Evolutionary conservation across 208 protist species (phyloP), one percentile per base, ranked within the genome.

Genomic region (Acanthamoeba triangularis): DNA sequence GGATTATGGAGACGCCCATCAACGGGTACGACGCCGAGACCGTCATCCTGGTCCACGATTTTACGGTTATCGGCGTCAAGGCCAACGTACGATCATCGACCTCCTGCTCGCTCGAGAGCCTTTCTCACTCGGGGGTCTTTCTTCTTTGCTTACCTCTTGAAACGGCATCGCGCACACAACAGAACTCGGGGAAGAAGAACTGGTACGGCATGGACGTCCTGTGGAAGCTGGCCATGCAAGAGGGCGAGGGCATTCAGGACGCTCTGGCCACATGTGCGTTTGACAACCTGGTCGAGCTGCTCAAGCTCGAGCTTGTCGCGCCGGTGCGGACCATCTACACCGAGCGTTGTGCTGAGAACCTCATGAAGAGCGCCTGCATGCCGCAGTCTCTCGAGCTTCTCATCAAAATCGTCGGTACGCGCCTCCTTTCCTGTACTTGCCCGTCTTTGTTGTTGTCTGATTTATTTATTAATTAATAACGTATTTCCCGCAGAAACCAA

Each of bases 201-300:
- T 96, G 41, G 33, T 97, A 95, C 76, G 96, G 96, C n/a, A 18
- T 97, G 14, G 96, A 97, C 23, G 49, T 95, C 25, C 95, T 97
- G 59, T 97, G 94, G 94, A 82, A 69, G 91, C 18, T 97, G 25
- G 52, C 85, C 52, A 85, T 93, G 76, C 80, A 96, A 35, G 41
- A 88, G 7, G 85, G 61, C 35, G 59, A 63, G 1, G 52, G 52
- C 13, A n/a, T 63, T 23, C 41, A 80, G 37, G 74, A 69, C 59
- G 35, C 25, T n/a, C 56, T 96, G 76, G 84, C 80, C 69, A 91
- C 33, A 13, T 61, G 72, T 18, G 74, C 95, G 2, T 95, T 90
- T 59, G 56, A 69, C 41, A 87, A 96, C 80, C 94, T 96, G 16
- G 74, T 76, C 35, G 49, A 52, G 47, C 35, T 96, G 30, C 80